phyloP scores from a whole-genome alignment of 208 protist species.

The Wallacemonas rigidus region DNA sequence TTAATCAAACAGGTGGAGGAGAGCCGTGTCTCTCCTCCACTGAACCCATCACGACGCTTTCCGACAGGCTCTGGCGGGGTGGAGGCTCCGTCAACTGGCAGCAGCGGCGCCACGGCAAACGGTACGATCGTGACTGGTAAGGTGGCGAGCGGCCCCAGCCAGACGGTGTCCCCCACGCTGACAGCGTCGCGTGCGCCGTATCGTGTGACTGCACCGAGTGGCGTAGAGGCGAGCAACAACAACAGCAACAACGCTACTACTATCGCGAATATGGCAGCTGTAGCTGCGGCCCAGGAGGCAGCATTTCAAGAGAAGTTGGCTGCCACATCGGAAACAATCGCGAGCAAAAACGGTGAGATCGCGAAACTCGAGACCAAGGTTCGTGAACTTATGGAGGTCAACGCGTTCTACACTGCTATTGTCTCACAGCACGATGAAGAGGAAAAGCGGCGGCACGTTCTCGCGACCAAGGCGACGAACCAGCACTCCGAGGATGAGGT shows the following conservation, averaged over 20 bases:
- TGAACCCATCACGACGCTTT: neutral
- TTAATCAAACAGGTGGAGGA: slow-evolving; percentile 73
- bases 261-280: slow-evolving; percentile 6
- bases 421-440: slow-evolving; percentile 71
- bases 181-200: slow-evolving; percentile 12
- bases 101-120: slow-evolving; percentile 3
- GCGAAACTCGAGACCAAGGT: slow-evolving; percentile 55
- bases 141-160: slow-evolving; percentile 14
- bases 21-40: slow-evolving; percentile 19
- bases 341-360: slow-evolving; percentile 64
- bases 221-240: neutral
- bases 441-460: slow-evolving; percentile 31
- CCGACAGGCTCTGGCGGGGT: neutral
- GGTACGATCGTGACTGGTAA: slow-evolving; percentile 18
- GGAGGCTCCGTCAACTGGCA: neutral
- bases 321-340: slow-evolving; percentile 25
- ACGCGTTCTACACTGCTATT: slow-evolving; percentile 81
- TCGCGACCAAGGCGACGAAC: slow-evolving; percentile 9
- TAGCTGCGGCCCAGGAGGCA: slow-evolving; percentile 1
- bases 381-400: slow-evolving; percentile 77
- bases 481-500: slow-evolving; percentile 24
- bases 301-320: slow-evolving; percentile 20
- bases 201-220: neutral
- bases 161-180: slow-evolving; percentile 11
- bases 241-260: neutral